These are phyloP conservation scores for Westerdykella aurantiaca DNA, from an alignment of 2,329 filamentous ascomycete species.

Conservation along the genomic window DNA sequence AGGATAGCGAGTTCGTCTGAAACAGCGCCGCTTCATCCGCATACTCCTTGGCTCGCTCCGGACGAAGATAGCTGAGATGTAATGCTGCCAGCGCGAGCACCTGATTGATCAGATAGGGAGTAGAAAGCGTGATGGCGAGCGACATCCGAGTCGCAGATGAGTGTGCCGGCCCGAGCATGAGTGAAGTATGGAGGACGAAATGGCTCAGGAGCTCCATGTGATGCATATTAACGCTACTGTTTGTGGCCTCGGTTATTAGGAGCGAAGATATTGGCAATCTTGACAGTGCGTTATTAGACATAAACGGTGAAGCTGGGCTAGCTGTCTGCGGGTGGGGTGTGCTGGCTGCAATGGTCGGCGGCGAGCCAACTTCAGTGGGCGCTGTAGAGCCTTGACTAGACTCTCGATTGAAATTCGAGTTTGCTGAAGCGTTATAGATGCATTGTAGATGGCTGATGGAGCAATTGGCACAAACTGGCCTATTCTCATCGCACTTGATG, in stretches of 20 bases:
- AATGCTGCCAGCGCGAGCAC: slow-evolving; percentile 15
- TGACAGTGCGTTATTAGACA: background rate
- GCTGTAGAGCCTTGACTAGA: background rate
- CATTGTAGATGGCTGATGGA: slow-evolving; percentile 8
- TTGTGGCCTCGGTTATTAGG: too few relatives aligned
- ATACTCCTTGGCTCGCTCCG: slow-evolving; percentile 7
- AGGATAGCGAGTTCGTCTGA: slow-evolving; percentile 11
- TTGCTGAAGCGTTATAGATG: slow-evolving; percentile 7
- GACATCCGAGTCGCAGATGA: background rate
- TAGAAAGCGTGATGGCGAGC: slow-evolving; percentile 6
- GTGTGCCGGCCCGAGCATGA: slow-evolving; percentile 6
- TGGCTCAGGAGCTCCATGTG: slow-evolving; percentile 17
- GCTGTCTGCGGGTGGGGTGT: slow-evolving; percentile 2
- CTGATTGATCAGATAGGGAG: slow-evolving; percentile 12
- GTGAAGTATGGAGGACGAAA: slow-evolving; percentile 12
- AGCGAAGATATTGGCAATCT: too few relatives aligned
- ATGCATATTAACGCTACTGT: slow-evolving; percentile 9
- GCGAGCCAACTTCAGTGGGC: background rate
- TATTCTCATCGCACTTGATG: slow-evolving; percentile 20
- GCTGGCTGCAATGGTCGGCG: slow-evolving; percentile 1
- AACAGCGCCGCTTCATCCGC: slow-evolving; percentile 12
- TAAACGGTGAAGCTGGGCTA: background rate
- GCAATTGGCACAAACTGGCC: slow-evolving; percentile 16
- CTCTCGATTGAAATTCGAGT: background rate
- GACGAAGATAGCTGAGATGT: slow-evolving; percentile 10